Evolutionary conservation across 2,329 filamentous ascomycete species (phyloP), one percentile per base, ranked within the genome.

Genomic region (Talaromyces pinophilus): DNA sequence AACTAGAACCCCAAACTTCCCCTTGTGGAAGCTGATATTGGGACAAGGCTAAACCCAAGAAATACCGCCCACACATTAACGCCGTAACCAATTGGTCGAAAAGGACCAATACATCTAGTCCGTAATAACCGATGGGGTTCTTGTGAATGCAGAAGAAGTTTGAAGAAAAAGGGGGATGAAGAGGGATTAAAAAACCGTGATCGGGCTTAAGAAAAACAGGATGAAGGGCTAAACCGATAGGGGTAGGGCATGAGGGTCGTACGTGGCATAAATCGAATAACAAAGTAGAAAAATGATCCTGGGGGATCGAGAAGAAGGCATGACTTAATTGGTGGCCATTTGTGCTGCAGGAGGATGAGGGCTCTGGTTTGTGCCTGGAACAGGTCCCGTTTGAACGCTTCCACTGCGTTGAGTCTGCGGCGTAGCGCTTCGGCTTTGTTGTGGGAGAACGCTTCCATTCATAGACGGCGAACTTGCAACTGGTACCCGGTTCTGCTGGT

Each of bases 371-470:
- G 76, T 73, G 35, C 76, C 77, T 40, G 78, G 75, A 35, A 74
- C 72, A 25, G 73, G 67, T n/a, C 73, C 77, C 62, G 74, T 76
- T 67, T 81, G 80, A n/a, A 74, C 75, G 69, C 80, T 82, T 38
- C 76, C 76, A 69, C 78, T 79, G 63, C 81, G 77, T 70, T 82
- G 81, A 57, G 77, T 79, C 66, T 82, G 79, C 5, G 81, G 81
- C 7, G 82, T 83, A 30, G 75, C 80, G 69, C 78, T 82, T 52
- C 81, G 76, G 63, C 79, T 82, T 46, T 78, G 75, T 50, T 78
- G 75, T 59, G 78, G 62, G 6, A 66, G 72, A 59, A 78, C 76
- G 46, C 76, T 76, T 57, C 78, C 80, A 69, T 80, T 82, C 76
- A 82, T 76, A 11, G 78, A 79, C n/a, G 80, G 80, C 4, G 79